Evolutionary conservation across 2,329 filamentous ascomycete species (phyloP).

Genomic region (Fusarium nelsonii): DNA sequence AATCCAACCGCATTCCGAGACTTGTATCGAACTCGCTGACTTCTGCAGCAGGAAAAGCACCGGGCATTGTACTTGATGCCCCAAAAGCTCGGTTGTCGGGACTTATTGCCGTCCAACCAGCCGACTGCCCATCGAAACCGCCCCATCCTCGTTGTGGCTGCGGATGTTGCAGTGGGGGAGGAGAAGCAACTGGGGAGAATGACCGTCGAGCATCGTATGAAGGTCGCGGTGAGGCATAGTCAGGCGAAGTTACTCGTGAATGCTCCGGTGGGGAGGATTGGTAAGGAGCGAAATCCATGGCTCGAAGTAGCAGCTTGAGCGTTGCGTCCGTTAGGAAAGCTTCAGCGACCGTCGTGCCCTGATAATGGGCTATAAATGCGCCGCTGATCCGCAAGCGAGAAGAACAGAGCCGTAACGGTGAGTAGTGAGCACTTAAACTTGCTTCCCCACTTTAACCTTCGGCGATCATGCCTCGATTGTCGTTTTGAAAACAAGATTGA

Average conservation of each 20-base stretch:
- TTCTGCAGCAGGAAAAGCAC: slow-evolving; percentile 59
- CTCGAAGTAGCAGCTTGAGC: slow-evolving; percentile 30
- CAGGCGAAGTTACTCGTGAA: slow-evolving; percentile 81
- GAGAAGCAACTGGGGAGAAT: slow-evolving; percentile 62
- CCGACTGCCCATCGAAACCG: slow-evolving; percentile 56
- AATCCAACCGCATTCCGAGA: slow-evolving; percentile 85
- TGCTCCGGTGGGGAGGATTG: slow-evolving; percentile 92
- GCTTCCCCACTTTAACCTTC: neutral
- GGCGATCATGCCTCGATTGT: neutral
- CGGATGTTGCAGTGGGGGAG: slow-evolving; percentile 60
- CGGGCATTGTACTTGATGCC: slow-evolving; percentile 49
- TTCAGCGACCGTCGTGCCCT: neutral
- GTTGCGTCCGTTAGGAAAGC: slow-evolving; percentile 1
- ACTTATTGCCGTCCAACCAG: slow-evolving; percentile 46
- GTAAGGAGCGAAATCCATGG: slow-evolving; percentile 96
- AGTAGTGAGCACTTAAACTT: neutral
- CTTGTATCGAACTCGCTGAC: slow-evolving; percentile 92
- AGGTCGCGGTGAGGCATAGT: slow-evolving; percentile 64
- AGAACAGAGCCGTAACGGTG: neutral
- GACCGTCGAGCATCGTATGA: slow-evolving; percentile 68
- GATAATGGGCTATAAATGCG: neutral
- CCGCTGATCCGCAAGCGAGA: neutral
- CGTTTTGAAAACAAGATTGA: neutral
- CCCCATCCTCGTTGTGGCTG: slow-evolving; percentile 69
- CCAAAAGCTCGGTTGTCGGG: slow-evolving; percentile 42